These are phyloP conservation scores for Fomitopsis pulvina DNA, from an alignment of 768 basidiomycete species.

Conservation along the genomic window DNA sequence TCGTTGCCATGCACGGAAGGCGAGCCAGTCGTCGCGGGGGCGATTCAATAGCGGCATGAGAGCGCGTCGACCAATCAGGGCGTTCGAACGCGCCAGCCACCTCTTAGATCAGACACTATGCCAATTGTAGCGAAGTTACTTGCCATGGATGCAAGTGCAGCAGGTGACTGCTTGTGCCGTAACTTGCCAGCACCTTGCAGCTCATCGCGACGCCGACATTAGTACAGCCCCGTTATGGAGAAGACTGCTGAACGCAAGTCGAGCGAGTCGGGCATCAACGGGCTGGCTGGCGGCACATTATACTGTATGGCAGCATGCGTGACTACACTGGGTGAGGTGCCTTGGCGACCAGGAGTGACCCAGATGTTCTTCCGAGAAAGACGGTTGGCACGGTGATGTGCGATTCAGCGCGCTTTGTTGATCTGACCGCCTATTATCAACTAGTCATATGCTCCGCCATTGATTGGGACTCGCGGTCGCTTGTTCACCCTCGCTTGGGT, in stretches of 20 bases:
- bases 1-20: neutral
- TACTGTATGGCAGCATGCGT: no score
- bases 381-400: constrained; percentile 9
- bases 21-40: neutral
- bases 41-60: neutral
- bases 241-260: no score
- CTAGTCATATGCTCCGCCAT: constrained; percentile 4
- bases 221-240: no score
- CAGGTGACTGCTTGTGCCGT: no score
- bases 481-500: neutral
- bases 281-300: no score
- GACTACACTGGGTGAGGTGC: neutral
- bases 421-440: neutral
- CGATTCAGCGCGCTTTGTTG: neutral
- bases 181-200: no score
- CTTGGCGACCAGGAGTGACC: neutral
- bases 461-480: neutral
- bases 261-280: no score
- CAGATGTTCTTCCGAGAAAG: neutral
- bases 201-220: no score
- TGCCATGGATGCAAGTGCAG: no score
- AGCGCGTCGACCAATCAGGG: neutral
- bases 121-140: neutral
- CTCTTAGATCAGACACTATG: neutral
- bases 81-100: neutral